Conservation (phyloP, 306 rosid genomes). For the Alnus rubra region DNA sequence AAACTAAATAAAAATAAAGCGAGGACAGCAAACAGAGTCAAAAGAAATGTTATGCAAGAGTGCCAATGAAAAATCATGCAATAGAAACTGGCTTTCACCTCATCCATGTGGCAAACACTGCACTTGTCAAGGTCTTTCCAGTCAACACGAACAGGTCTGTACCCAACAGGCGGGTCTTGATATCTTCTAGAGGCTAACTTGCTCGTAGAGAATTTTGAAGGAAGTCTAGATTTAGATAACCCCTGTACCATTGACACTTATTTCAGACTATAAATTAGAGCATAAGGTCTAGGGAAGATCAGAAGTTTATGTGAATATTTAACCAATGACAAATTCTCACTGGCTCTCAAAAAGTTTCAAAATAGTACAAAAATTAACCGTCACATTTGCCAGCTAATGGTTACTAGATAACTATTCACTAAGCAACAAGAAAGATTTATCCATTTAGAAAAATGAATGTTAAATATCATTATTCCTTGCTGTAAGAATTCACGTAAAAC, state of each 20-base stretch:
- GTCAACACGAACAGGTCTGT: slow-evolving; percentile 95
- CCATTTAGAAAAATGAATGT: background rate
- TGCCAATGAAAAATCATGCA: slow-evolving; percentile 3
- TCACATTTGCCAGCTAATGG: background rate
- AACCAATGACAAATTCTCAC: slow-evolving; percentile 17
- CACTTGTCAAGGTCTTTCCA: slow-evolving; percentile 99
- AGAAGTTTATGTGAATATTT: background rate
- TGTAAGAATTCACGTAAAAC: background rate
- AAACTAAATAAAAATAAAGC: slow-evolving; percentile 14
- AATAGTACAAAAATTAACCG: background rate
- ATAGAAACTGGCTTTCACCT: slow-evolving; percentile 52
- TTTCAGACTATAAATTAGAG: slow-evolving; percentile 21
- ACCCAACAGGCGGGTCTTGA: slow-evolving; percentile 68
- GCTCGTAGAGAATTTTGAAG: slow-evolving; percentile 51
- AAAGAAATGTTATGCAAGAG: slow-evolving; percentile 20
- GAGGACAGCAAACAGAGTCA: slow-evolving; percentile 11
- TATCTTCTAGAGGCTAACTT: slow-evolving; percentile 65
- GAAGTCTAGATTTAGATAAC: slow-evolving; percentile 57
- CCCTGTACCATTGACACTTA: slow-evolving; percentile 49
- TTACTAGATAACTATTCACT: background rate
- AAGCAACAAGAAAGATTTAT: background rate
- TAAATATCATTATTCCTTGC: background rate
- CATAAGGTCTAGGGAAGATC: background rate
- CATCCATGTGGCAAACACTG: slow-evolving; percentile 99
- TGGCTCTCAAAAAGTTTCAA: background rate